Evolutionary conservation across 768 basidiomycete species (phyloP).

Genomic region (Gyrodon lividus): DNA sequence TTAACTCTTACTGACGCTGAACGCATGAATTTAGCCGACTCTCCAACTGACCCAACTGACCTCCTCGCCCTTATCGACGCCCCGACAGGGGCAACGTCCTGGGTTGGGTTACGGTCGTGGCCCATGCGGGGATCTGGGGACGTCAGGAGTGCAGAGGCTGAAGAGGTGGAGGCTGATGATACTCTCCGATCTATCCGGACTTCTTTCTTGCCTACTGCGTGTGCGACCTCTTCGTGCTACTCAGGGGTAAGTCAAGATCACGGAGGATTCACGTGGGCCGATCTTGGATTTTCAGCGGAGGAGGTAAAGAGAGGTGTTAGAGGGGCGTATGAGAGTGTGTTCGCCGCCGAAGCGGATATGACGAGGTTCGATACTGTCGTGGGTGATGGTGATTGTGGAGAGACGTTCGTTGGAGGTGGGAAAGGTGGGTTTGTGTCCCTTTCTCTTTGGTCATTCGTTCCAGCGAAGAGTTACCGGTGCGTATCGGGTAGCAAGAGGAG

Average conservation of each 20-base stretch:
- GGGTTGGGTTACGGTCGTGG: conserved; percentile 40
- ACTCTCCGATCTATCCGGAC: conserved; percentile 4
- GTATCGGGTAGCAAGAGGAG: too few relatives aligned
- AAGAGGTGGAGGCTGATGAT: conserved; percentile 7
- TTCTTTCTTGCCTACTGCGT: not conserved
- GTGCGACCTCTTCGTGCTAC: not conserved
- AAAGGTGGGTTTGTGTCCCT: conserved; percentile 23
- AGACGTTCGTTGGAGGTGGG: conserved; percentile 53
- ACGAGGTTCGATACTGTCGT: conserved; percentile 59
- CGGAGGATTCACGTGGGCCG: conserved; percentile 3
- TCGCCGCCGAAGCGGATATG: conserved; percentile 48
- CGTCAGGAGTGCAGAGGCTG: not conserved
- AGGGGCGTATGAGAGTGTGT: conserved; percentile 41
- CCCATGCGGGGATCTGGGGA: conserved; percentile 1
- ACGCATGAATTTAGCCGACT: not conserved
- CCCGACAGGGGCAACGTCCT: conserved; percentile 42
- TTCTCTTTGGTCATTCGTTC: not conserved
- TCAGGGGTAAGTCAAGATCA: too few relatives aligned
- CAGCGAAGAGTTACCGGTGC: too few relatives aligned
- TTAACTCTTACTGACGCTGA: not conserved
- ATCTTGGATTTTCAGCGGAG: conserved; percentile 10
- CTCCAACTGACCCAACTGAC: conserved; percentile 17
- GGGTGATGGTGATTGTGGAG: conserved; percentile 65
- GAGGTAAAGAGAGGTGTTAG: conserved; percentile 11
- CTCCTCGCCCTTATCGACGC: conserved; percentile 40